A percentile compares a stretch with the other conserved stretches of the same genome.
Conservation (phyloP, 371 early-diverging fungal genomes). For the Apophysomyces elegans region DNA sequence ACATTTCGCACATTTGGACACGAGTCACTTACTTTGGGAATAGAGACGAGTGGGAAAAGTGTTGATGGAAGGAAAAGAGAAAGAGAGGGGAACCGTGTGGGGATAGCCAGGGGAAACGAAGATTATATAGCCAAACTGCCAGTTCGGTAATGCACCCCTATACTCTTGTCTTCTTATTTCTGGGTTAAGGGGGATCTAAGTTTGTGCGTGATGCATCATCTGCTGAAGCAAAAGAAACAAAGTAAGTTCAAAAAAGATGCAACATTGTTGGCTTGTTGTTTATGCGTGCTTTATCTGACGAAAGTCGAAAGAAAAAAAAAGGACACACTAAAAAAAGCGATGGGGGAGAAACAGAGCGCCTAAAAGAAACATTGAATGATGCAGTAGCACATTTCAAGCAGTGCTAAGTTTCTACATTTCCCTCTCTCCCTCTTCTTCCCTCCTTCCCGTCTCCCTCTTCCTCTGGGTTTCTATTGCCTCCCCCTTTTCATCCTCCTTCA, state of each 20-base stretch:
- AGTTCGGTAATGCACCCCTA: slow-evolving; percentile 10
- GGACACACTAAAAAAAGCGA: not conserved
- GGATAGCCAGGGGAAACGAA: slow-evolving; percentile 8
- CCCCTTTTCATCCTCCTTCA: slow-evolving; percentile 12
- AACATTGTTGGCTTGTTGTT: not conserved
- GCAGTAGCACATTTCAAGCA: not conserved
- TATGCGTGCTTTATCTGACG: slow-evolving; percentile 4
- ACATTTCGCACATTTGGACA: slow-evolving; percentile 18
- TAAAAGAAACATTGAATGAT: not conserved
- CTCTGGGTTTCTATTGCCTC: not conserved
- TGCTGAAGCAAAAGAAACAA: not conserved
- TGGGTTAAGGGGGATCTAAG: slow-evolving; percentile 10
- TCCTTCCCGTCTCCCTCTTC: slow-evolving; percentile 1
- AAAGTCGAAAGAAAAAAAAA: not conserved
- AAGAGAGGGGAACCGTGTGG: slow-evolving; percentile 12
- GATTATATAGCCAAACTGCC: slow-evolving; percentile 3
- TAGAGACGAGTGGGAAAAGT: not conserved
- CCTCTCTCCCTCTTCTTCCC: slow-evolving; percentile 2
- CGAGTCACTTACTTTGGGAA: slow-evolving; percentile 11
- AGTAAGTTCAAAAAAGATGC: not conserved
- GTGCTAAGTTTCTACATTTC: slow-evolving; percentile 1
- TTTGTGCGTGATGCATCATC: slow-evolving; percentile 11
- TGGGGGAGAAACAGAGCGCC: too few species aligned
- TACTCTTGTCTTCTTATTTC: slow-evolving; percentile 10
- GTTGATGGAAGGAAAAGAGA: not conserved